Base-by-base conservation (phyloP, 805 yeast species). In the Pachysolen tannophilus region DNA sequence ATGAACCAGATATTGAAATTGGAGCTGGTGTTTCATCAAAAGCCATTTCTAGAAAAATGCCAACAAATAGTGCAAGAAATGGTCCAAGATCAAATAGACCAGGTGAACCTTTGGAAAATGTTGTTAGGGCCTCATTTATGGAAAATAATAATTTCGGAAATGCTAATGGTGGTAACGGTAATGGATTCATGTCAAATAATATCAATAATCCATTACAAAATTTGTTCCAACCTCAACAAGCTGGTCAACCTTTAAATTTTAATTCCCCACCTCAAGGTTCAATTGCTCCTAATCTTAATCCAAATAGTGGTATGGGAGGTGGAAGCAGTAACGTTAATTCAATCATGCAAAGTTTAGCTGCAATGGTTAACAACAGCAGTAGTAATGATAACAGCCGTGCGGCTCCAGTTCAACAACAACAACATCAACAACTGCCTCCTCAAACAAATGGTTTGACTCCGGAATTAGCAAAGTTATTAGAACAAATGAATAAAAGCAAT, bases 1-100 rank as follows among this genome's bases (percentile, higher is more conserved):
- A 92, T 56, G 98, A 92, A 60, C 98, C 98, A 3, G 98, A 92
- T 61, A 92, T 90, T 48, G 96, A 88, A 55, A 84, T 92, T 36
- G 97, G 97, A 33, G 78, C 85, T 32, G 97, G 97, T 43, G 83
- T 85, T 33, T 81, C 95, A 1, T 84, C 95, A 4, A 88, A 88
- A 57, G 87, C 95, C 14, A 85, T 85, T 59, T 81, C 94, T 8
- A 78, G 78, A 60, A 83, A 85, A 55, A 83, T 86, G 94, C 95
- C 95, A 13, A 85, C 95, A 4, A 87, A 87, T 56, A 77, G 85
- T 14, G 74, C 87, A 5, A 74, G 83, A 60, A 79, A 81, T 56
- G 95, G 94, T 4, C 94, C 94, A 21, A 77, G 80, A 52, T 82
- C 94, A 3, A 79, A 81, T 37, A 69, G 67, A 46, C 78, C 80